phyloP scores from a whole-genome alignment of 805 yeast genomes.

The Candida boidinii region DNA sequence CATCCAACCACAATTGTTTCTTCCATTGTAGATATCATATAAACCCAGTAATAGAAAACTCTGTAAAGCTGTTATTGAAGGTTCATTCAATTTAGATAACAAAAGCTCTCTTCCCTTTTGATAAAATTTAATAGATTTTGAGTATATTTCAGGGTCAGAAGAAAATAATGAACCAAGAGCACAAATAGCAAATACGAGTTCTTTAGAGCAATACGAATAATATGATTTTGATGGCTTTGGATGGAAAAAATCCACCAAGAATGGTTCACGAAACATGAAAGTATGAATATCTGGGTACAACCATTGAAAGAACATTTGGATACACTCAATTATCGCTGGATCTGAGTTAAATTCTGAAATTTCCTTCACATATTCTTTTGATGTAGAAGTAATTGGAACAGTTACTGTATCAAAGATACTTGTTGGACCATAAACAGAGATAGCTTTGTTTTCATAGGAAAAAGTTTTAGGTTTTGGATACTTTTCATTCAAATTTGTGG shows the following conservation, averaged over 20 bases:
- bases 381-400: too few relatives aligned
- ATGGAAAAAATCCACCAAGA: slow-evolving; percentile 49
- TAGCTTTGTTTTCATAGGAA: slow-evolving; percentile 65
- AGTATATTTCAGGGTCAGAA: slow-evolving; percentile 31
- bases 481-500: too few relatives aligned
- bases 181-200: slow-evolving; percentile 45
- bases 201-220: slow-evolving; percentile 45
- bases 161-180: slow-evolving; percentile 49
- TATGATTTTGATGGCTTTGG: slow-evolving; percentile 40
- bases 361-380: too few relatives aligned
- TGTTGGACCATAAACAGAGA: slow-evolving; percentile 74
- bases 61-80: slow-evolving; percentile 46
- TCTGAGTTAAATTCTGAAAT: too few relatives aligned
- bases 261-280: slow-evolving; percentile 55
- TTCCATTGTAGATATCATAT: slow-evolving; percentile 53
- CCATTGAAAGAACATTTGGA: slow-evolving; percentile 38
- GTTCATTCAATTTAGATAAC: slow-evolving; percentile 20
- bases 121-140: slow-evolving; percentile 36
- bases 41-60: slow-evolving; percentile 49
- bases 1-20: slow-evolving; percentile 51
- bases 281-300: slow-evolving; percentile 52
- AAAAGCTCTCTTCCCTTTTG: slow-evolving; percentile 36
- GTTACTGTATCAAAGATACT: slow-evolving; percentile 64
- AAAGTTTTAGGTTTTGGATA: too few relatives aligned
- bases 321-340: slow-evolving; percentile 8